phyloP scores from a whole-genome alignment of 2,329 filamentous ascomycete species.

The Thielaviopsis ethacetica region DNA sequence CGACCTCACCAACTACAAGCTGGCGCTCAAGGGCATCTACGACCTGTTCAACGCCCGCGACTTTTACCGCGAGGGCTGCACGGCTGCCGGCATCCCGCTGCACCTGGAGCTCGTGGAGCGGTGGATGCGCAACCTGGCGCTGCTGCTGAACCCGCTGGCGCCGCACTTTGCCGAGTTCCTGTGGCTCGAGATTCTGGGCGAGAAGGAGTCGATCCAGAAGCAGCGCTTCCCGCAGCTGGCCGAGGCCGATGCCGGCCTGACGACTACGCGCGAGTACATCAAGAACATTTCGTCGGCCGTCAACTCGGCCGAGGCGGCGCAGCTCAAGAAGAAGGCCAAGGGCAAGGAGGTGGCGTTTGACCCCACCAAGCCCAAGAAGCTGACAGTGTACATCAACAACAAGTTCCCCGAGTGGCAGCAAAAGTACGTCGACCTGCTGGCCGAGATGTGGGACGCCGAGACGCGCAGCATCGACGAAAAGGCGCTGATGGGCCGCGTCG shows the following conservation, averaged over 20 bases:
- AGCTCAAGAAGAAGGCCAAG: constrained; percentile 81
- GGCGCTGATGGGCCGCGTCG: constrained; percentile 58
- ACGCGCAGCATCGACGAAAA: constrained; percentile 60
- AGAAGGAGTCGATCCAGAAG: constrained; percentile 59
- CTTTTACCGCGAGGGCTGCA: constrained; percentile 73
- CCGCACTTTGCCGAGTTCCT: constrained; percentile 93
- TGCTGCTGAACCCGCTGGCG: constrained; percentile 68
- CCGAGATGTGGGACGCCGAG: constrained; percentile 47
- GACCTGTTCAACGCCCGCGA: constrained; percentile 81
- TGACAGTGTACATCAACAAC: constrained; percentile 69
- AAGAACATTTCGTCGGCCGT: constrained; percentile 61
- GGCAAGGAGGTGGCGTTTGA: constrained; percentile 77
- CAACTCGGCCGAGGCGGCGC: constrained; percentile 66
- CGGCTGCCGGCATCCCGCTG: constrained; percentile 66
- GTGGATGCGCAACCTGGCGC: constrained; percentile 75
- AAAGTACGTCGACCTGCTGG: constrained; percentile 69
- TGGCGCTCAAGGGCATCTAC: constrained; percentile 55
- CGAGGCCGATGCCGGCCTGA: constrained; percentile 47
- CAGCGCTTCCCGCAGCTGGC: constrained; percentile 59
- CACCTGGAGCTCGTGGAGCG: constrained; percentile 63
- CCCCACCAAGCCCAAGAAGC: constrained; percentile 79
- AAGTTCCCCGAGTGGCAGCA: constrained; percentile 83
- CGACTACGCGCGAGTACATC: constrained; percentile 70
- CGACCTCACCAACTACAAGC: constrained; percentile 53
- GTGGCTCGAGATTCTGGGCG: constrained; percentile 80